A percentile compares a stretch with the other conserved stretches of the same genome.
These are phyloP conservation scores for Ziziphus jujuba DNA, from an alignment of 306 rosid species.

Conservation along the genomic window DNA sequence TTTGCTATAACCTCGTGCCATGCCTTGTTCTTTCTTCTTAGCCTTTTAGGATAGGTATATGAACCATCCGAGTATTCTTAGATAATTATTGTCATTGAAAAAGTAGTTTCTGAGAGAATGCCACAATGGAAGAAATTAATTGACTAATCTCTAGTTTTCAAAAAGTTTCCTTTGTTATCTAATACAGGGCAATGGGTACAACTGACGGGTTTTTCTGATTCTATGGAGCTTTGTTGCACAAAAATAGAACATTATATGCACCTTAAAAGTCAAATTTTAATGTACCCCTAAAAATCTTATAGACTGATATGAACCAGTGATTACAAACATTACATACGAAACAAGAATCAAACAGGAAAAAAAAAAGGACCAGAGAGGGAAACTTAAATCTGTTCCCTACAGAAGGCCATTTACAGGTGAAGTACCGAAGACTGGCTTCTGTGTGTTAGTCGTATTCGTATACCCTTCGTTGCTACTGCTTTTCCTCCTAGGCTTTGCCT, in stretches of 20 bases:
- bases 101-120: neutral
- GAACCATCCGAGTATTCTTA: no score
- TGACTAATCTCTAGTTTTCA: neutral
- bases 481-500: constrained; percentile 93
- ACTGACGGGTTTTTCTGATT: constrained; percentile 16
- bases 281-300: constrained; percentile 33
- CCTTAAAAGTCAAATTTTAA: constrained; percentile 24
- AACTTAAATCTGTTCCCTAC: constrained; percentile 33
- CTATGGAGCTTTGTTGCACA: constrained; percentile 14
- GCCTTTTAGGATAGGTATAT: no score
- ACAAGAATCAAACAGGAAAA: constrained; percentile 23
- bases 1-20: no score
- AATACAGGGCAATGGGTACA: constrained; percentile 12
- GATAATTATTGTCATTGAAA: neutral
- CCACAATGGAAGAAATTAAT: neutral
- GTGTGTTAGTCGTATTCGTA: constrained; percentile 45
- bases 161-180: constrained; percentile 4
- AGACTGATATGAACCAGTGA: constrained; percentile 27
- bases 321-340: constrained; percentile 48
- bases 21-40: no score
- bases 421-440: constrained; percentile 51
- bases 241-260: constrained; percentile 29
- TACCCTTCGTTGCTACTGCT: constrained; percentile 55
- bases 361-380: constrained; percentile 9
- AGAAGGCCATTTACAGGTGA: constrained; percentile 70